A percentile compares a stretch with the other conserved stretches of the same genome.
phyloP scores from a whole-genome alignment of 495 filamentous ascomycete genomes.

The Letharia columbiana region DNA sequence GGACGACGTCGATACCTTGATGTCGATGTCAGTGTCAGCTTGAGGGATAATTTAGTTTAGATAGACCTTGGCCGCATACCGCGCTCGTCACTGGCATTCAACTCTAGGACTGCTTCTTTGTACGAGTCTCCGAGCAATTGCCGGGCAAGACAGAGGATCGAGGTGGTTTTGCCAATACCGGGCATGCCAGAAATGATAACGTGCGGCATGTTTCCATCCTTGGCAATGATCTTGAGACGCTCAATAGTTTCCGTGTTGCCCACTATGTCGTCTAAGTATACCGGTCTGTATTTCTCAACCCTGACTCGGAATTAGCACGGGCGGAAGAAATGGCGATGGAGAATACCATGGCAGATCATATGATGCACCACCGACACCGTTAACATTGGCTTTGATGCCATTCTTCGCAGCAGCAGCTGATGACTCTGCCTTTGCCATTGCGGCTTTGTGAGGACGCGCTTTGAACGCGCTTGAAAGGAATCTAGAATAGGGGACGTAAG shows the following conservation, averaged over 20 bases:
- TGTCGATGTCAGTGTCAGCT: slow-evolving; percentile 34
- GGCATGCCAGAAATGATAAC: slow-evolving; percentile 99
- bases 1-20: slow-evolving; percentile 77
- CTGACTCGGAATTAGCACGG: slow-evolving; percentile 30
- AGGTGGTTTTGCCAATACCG: slow-evolving; percentile 98
- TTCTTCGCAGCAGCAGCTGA: slow-evolving; percentile 60
- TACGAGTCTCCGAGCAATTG: slow-evolving; percentile 89
- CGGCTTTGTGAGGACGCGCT: background rate
- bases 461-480: background rate
- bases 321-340: background rate
- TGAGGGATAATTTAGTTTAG: background rate
- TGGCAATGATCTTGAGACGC: slow-evolving; percentile 95
- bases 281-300: slow-evolving; percentile 97
- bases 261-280: slow-evolving; percentile 92
- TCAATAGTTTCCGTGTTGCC: slow-evolving; percentile 97
- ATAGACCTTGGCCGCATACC: slow-evolving; percentile 38
- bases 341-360: slow-evolving; percentile 67
- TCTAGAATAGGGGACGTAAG: no score
- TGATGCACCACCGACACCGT: slow-evolving; percentile 51
- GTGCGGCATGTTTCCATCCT: slow-evolving; percentile 99
- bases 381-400: slow-evolving; percentile 53
- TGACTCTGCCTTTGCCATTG: slow-evolving; percentile 15
- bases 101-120: slow-evolving; percentile 93
- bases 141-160: slow-evolving; percentile 84
- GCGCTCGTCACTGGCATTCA: slow-evolving; percentile 94